phyloP scores from a whole-genome alignment of 2,329 filamentous ascomycete genomes.

The Alternaria gaisen region DNA sequence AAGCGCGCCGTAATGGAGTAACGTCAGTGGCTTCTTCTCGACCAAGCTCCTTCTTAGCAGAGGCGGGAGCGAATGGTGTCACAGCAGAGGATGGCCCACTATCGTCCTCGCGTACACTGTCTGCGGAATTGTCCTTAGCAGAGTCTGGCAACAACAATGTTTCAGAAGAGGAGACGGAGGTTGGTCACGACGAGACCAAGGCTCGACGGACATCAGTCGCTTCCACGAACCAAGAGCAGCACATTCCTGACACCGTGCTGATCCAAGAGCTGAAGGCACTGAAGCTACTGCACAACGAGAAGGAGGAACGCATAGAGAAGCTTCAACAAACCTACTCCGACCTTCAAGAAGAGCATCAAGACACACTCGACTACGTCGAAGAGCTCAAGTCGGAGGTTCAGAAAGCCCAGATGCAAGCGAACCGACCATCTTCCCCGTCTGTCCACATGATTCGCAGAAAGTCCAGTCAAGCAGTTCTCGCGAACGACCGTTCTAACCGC shows the following conservation, averaged over 20 bases:
- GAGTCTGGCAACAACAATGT: conserved; percentile 63
- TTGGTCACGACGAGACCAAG: conserved; percentile 68
- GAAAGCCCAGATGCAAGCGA: conserved; percentile 74
- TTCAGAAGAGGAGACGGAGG: conserved; percentile 56
- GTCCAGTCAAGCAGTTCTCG: conserved; percentile 87
- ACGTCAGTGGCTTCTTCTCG: conserved; percentile 65
- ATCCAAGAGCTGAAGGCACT: conserved; percentile 74
- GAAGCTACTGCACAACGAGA: conserved; percentile 75
- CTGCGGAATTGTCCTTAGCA: conserved; percentile 90
- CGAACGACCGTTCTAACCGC: conserved; percentile 88
- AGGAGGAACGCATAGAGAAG: conserved; percentile 76
- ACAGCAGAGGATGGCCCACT: conserved; percentile 71
- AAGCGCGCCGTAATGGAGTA: conserved; percentile 70
- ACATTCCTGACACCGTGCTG: conserved; percentile 23
- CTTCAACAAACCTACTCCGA: conserved; percentile 82
- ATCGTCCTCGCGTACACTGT: conserved; percentile 89
- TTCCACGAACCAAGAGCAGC: conserved; percentile 27
- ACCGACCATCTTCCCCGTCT: conserved; percentile 68
- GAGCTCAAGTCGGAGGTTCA: conserved; percentile 88
- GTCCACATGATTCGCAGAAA: conserved; percentile 88
- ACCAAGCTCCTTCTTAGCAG: conserved; percentile 85
- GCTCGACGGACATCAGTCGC: conserved; percentile 41
- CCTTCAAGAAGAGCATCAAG: conserved; percentile 81
- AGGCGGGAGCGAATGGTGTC: conserved; percentile 73
- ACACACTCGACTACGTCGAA: conserved; percentile 85